Conservation (phyloP, 2,329 filamentous ascomycete genomes). For the Diaporthe sp. region DNA sequence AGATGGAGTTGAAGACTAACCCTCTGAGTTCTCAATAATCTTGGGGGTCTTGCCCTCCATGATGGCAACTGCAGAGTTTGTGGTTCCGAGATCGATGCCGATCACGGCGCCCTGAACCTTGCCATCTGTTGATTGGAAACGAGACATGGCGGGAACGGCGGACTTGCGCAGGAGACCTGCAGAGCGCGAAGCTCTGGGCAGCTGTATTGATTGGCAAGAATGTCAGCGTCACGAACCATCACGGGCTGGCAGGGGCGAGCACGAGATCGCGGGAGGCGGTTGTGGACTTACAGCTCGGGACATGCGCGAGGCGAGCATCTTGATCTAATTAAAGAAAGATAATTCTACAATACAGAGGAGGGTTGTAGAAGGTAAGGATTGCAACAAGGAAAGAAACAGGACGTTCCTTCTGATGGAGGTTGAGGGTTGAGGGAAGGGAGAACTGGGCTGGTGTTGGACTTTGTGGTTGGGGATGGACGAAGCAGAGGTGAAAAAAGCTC, state of each 20-base stretch:
- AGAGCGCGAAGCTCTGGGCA: slow-evolving; percentile 82
- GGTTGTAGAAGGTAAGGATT: slow-evolving; percentile 46
- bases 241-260: background rate
- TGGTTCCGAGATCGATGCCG: slow-evolving; percentile 98
- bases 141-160: slow-evolving; percentile 77
- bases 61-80: slow-evolving; percentile 95
- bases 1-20: slow-evolving; percentile 57
- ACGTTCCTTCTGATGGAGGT: slow-evolving; percentile 37
- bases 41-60: slow-evolving; percentile 97
- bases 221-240: background rate
- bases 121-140: slow-evolving; percentile 81
- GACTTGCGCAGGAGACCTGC: slow-evolving; percentile 76
- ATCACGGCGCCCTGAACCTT: slow-evolving; percentile 98
- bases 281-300: slow-evolving; percentile 76
- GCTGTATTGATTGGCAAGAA: slow-evolving; percentile 57
- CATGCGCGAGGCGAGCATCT: slow-evolving; percentile 79
- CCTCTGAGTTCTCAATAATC: slow-evolving; percentile 98
- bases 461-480: slow-evolving; percentile 14
- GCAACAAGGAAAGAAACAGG: slow-evolving; percentile 46
- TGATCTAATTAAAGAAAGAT: slow-evolving; percentile 52
- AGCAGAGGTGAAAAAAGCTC: slow-evolving; percentile 34
- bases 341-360: slow-evolving; percentile 46
- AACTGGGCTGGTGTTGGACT: slow-evolving; percentile 38
- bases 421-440: slow-evolving; percentile 35
- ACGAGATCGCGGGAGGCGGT: background rate